These are phyloP conservation scores for Plasmodium ovale DNA, from an alignment of 169 alveolate species.

Conservation along the genomic window DNA sequence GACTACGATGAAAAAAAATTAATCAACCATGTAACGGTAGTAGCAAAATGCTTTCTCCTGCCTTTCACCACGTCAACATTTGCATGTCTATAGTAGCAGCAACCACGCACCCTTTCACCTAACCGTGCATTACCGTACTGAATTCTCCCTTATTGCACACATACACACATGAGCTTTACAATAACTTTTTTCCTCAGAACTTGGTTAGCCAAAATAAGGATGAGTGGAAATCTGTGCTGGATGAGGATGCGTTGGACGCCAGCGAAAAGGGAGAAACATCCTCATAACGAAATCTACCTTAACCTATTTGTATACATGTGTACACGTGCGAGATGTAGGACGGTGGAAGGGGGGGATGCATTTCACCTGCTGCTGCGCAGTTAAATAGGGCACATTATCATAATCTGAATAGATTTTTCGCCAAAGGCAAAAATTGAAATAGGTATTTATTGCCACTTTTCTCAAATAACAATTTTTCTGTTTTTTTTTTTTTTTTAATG, in stretches of 20 bases:
- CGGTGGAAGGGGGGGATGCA: no score
- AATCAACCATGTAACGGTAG: slow-evolving; percentile 47
- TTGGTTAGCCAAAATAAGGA: slow-evolving; percentile 25
- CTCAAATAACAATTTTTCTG: no score
- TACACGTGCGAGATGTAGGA: no score
- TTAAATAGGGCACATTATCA: no score
- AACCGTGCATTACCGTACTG: not conserved
- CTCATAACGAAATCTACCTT: not conserved
- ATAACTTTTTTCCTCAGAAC: slow-evolving; percentile 26
- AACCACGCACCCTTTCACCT: not conserved
- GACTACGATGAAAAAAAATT: slow-evolving; percentile 26
- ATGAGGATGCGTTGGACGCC: not conserved
- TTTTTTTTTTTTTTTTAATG: no score
- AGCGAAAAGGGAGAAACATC: not conserved
- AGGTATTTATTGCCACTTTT: no score
- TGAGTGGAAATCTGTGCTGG: slow-evolving; percentile 39
- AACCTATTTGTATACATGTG: not conserved
- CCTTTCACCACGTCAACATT: not conserved
- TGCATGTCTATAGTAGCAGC: not conserved
- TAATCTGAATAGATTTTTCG: no score
- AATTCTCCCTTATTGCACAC: no score
- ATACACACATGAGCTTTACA: not conserved
- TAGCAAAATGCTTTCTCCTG: not conserved
- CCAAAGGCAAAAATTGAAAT: no score
- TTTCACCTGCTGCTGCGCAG: no score